Evolutionary conservation across 139 green algal species (phyloP).

Genomic region (Yamagishiella unicocca): DNA sequence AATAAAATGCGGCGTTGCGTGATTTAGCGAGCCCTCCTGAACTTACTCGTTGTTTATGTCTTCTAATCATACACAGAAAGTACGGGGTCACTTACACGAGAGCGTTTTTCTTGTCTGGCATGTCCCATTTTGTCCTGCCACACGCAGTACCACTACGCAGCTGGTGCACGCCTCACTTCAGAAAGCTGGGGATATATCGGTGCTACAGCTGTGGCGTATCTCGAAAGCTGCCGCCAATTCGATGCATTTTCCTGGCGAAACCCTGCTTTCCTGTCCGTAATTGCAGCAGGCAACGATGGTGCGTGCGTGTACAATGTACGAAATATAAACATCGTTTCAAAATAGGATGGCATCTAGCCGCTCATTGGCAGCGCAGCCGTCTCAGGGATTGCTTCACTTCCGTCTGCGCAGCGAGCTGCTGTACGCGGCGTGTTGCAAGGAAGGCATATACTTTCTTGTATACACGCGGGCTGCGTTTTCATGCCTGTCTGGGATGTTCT

Average conservation of each 20-base stretch:
- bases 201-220: neutral
- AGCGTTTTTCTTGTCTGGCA: too few species aligned
- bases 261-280: neutral
- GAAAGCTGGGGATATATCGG: neutral
- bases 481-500: too few species aligned
- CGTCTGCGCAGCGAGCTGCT: neutral
- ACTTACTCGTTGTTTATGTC: too few species aligned
- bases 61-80: too few species aligned
- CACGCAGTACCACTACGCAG: constrained; percentile 21
- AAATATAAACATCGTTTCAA: neutral
- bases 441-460: neutral
- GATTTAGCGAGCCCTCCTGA: too few species aligned
- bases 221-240: neutral
- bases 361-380: too few species aligned
- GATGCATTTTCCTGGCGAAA: neutral
- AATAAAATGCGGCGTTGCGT: too few species aligned
- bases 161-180: neutral
- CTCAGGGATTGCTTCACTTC: neutral
- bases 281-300: neutral
- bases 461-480: neutral
- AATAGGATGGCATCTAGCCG: neutral
- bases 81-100: too few species aligned
- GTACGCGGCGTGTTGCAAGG: neutral
- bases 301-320: neutral
- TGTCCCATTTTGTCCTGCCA: neutral